These are phyloP conservation scores for Salix udensis DNA, from an alignment of 345 rosid species.

Conservation along the genomic window DNA sequence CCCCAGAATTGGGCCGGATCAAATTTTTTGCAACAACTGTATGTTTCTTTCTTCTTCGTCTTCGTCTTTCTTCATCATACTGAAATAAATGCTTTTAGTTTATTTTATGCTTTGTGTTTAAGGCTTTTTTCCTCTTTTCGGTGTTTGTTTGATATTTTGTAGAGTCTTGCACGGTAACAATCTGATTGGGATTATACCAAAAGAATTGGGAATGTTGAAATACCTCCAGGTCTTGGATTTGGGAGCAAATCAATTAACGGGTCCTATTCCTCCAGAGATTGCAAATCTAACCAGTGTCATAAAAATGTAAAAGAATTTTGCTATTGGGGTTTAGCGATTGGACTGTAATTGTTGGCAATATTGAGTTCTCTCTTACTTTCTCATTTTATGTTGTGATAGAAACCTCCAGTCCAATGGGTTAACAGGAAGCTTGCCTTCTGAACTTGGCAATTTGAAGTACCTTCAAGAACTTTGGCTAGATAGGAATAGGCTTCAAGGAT, in stretches of 20 bases:
- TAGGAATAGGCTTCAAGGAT: conserved; percentile 85
- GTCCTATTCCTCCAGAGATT: conserved; percentile 80
- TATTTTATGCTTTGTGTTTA: background rate
- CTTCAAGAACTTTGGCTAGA: conserved; percentile 79
- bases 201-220: conserved; percentile 78
- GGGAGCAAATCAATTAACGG: conserved; percentile 76
- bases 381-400: conserved; percentile 42
- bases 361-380: conserved; percentile 3
- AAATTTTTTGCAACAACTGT: conserved; percentile 74
- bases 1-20: conserved; percentile 73
- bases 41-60: conserved; percentile 15
- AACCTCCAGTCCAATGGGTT: conserved; percentile 92
- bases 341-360: conserved; percentile 1
- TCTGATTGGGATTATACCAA: conserved; percentile 75
- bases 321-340: background rate
- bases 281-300: conserved; percentile 54
- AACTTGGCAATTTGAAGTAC: conserved; percentile 67
- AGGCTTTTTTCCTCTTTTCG: conserved; percentile 8
- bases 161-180: conserved; percentile 70
- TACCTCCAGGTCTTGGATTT: conserved; percentile 74
- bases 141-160: conserved; percentile 27
- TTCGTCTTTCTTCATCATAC: background rate
- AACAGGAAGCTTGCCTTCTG: conserved; percentile 71
- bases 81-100: background rate
- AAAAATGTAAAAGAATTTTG: conserved; percentile 46